Base-by-base conservation (phyloP, 768 basidiomycete genomes). In the Serendipita vermifera region DNA sequence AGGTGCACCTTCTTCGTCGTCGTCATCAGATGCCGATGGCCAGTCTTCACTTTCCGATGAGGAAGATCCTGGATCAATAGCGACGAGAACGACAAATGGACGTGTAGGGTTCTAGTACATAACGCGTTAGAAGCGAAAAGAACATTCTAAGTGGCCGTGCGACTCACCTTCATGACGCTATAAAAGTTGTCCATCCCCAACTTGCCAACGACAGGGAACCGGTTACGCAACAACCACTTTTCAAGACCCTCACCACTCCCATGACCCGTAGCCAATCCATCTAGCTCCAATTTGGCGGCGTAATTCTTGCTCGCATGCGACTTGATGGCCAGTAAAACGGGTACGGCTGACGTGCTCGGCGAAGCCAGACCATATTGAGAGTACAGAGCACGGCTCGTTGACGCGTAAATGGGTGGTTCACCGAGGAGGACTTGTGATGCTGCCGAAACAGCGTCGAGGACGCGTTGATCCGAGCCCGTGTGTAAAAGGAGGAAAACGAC, bases 131-230 rank as follows among this genome's bases (percentile, higher is more conserved):
- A n/a, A n/a, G n/a, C n/a, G n/a, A n/a, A n/a, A n/a, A n/a, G n/a
- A n/a, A n/a, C n/a, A n/a, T n/a, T n/a, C n/a, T n/a, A 3, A 6
- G n/a, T 17, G 46, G 27, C 17, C 7, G 31, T 26, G n/a, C n/a
- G n/a, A 38, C 38, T 9, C 46, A 84, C 81, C 51, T 85, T 83
- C 89, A 97, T 93, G 39, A 96, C 79, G 9, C 75, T 76, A 61
- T 87, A 82, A 75, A 91, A 96, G 2, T 83, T 82, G 53, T 82
- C 82, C 38, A 81, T 77, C 17, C 78, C 80, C 40, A 97, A 78
- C 67, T 94, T 86, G 17, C 82, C 64, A 7, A 80, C 71, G 1
- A 80, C 79, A 0, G 90, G 88, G 22, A 90, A 77, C 29, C 83
- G 81, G 66, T 96, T 77, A 0, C 71, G 65, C 2, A 81, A 65